Conservation (phyloP, 495 filamentous ascomycete species). For the Glarea lozoyensis region DNA sequence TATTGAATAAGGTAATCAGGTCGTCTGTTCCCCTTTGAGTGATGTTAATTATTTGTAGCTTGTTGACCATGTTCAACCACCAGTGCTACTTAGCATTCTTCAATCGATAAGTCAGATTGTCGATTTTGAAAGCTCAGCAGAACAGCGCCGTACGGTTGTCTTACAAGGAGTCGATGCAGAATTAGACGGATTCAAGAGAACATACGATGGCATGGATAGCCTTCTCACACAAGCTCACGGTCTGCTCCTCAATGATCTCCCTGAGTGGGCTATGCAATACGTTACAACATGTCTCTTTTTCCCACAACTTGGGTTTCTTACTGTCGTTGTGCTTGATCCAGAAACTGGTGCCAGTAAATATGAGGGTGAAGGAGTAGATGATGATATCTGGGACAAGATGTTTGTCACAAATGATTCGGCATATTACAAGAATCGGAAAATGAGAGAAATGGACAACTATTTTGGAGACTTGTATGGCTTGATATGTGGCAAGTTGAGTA, state of each 20-base stretch:
- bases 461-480: constrained; percentile 78
- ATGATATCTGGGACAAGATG: constrained; percentile 64
- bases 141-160: constrained; percentile 67
- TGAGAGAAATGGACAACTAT: constrained; percentile 73
- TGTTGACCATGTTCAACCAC: constrained; percentile 32
- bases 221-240: constrained; percentile 60
- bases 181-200: constrained; percentile 68
- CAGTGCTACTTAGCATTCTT: constrained; percentile 53
- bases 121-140: constrained; percentile 72
- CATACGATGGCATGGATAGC: constrained; percentile 66
- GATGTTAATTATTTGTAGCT: constrained; percentile 6
- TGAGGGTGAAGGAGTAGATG: constrained; percentile 45
- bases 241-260: constrained; percentile 52
- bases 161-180: constrained; percentile 61
- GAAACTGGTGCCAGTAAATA: constrained; percentile 55
- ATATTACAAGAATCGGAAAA: constrained; percentile 83
- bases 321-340: constrained; percentile 59
- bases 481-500: constrained; percentile 69
- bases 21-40: not conserved
- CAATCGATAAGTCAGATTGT: constrained; percentile 65
- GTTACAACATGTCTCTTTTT: constrained; percentile 69
- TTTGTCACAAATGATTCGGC: constrained; percentile 63
- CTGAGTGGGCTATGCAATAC: constrained; percentile 43
- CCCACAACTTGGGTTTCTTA: constrained; percentile 85
- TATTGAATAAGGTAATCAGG: constrained; percentile 48